A percentile compares a stretch with the other conserved stretches of the same genome.
These are phyloP conservation scores for Lyophyllum decastes DNA, from an alignment of 768 basidiomycete species.

Conservation along the genomic window DNA sequence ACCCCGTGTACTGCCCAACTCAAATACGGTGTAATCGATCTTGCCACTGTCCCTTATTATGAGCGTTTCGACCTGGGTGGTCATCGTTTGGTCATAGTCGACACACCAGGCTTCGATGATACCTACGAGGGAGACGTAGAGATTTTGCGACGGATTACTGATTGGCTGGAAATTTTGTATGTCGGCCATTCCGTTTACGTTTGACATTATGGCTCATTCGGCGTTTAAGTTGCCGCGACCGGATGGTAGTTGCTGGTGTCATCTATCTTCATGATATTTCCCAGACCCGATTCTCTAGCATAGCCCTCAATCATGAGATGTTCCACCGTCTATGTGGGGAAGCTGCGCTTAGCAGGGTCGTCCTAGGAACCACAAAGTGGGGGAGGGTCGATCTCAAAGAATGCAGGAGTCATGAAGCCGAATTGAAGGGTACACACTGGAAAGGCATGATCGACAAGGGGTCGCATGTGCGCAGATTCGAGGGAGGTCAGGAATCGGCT, in stretches of 20 bases:
- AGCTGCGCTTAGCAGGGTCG: not conserved
- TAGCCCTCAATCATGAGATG: not conserved
- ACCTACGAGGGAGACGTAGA: slow-evolving; percentile 16
- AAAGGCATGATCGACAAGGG: not conserved
- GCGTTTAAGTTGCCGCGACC: not conserved
- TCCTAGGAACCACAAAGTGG: slow-evolving; percentile 1
- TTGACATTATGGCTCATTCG: too few relatives aligned
- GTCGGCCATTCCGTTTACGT: not conserved
- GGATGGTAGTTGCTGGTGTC: not conserved
- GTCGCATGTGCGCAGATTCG: not conserved
- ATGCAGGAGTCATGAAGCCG: not conserved
- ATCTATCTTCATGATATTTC: slow-evolving; percentile 8
- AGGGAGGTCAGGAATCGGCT: not conserved
- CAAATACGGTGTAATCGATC: not conserved
- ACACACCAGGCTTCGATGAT: slow-evolving; percentile 25
- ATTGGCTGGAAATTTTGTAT: slow-evolving; percentile 14
- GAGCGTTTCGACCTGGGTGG: not conserved
- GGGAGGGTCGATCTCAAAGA: not conserved
- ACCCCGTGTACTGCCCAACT: not conserved
- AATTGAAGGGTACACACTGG: not conserved
- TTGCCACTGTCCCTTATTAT: not conserved
- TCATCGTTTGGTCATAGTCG: slow-evolving; percentile 18
- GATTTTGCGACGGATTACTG: slow-evolving; percentile 18
- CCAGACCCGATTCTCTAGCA: not conserved
- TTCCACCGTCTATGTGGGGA: slow-evolving; percentile 6